A percentile compares a stretch with the other conserved stretches of the same genome.
Evolutionary conservation across 2,329 filamentous ascomycete genomes (phyloP).

Genomic region (Parafenestella ontariensis): DNA sequence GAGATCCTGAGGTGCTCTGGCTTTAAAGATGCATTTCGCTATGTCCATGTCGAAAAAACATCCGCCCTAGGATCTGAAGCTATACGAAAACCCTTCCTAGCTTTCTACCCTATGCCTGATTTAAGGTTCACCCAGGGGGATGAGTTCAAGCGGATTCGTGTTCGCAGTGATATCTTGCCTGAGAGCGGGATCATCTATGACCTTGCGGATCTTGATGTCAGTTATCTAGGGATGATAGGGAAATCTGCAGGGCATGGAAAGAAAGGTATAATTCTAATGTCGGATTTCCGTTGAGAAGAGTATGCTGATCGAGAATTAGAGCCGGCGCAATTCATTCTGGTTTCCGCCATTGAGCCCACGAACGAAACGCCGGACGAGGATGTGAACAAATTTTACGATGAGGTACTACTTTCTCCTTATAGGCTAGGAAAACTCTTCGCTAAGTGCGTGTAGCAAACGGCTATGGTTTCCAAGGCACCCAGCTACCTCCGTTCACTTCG

Average conservation of each 20-base stretch:
- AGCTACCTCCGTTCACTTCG: slow-evolving; percentile 30
- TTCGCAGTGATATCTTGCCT: neutral
- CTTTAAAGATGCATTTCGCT: neutral
- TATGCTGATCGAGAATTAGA: too few species aligned
- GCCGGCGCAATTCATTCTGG: slow-evolving; percentile 22
- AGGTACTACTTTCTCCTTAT: too few species aligned
- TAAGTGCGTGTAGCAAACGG: too few species aligned
- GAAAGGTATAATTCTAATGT: too few species aligned
- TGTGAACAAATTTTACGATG: slow-evolving; percentile 22
- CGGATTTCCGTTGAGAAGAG: too few species aligned
- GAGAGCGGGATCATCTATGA: neutral
- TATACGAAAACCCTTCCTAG: neutral
- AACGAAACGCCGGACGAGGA: slow-evolving; percentile 14
- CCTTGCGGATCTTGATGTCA: neutral
- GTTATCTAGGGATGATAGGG: neutral
- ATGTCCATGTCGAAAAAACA: neutral
- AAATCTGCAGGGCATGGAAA: too few species aligned
- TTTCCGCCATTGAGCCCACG: slow-evolving; percentile 23
- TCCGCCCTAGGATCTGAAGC: neutral
- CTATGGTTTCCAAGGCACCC: slow-evolving; percentile 12
- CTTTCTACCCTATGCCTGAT: neutral
- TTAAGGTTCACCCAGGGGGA: neutral
- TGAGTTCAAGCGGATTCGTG: neutral
- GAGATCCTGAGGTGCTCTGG: neutral
- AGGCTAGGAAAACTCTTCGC: too few species aligned